Base-by-base conservation (phyloP, 208 protist genomes). In the Crithidia expoeki region DNA sequence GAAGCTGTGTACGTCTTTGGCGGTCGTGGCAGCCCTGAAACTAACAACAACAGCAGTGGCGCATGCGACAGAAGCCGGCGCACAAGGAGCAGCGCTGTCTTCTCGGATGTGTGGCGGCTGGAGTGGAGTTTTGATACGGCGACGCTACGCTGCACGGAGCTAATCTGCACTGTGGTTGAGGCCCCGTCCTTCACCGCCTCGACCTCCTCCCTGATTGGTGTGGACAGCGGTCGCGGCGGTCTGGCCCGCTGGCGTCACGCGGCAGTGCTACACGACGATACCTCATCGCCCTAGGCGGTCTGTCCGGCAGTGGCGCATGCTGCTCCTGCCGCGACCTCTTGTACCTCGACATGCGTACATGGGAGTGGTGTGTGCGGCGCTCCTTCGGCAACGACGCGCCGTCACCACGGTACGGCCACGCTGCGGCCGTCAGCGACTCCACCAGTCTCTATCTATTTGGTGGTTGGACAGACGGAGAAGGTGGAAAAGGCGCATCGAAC, bases 1-100 rank as follows among this genome's bases (percentile, higher is more conserved):
- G 72, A 59, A 38, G 73, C 66, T n/a, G 66, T 90, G 34, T 93
- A 90, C 70, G 64, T 93, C n/a, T 93, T 86, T 58, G 88, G 88
- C 46, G 88, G 88, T 33, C 72, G 81, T 27, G 76, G 71, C 28
- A 53, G 56, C 17, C 33, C 42, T n/a, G 73, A 72, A 27, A 38
- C 36, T 19, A 11, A 47, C 40, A 9, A 34, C 21, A 4, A 52
- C 21, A 46, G 25, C 44, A 16, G 44, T n/a, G n/a, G n/a, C n/a
- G n/a, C n/a, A n/a, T n/a, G n/a, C 16, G 16, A 61, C 36, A 27
- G 21, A 10, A 32, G 58, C 36, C 14, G 46, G 2, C n/a, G 17
- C 21, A n/a, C 25, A 52, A 25, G 51, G 23, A 42, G 14, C 21
- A 25, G 50, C 61, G 3, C 58, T 33, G 64, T 77, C 34, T 62